Evolutionary conservation across 176 grass and related monocot species (phyloP).

Genomic region (Phoenix roebelenii): DNA sequence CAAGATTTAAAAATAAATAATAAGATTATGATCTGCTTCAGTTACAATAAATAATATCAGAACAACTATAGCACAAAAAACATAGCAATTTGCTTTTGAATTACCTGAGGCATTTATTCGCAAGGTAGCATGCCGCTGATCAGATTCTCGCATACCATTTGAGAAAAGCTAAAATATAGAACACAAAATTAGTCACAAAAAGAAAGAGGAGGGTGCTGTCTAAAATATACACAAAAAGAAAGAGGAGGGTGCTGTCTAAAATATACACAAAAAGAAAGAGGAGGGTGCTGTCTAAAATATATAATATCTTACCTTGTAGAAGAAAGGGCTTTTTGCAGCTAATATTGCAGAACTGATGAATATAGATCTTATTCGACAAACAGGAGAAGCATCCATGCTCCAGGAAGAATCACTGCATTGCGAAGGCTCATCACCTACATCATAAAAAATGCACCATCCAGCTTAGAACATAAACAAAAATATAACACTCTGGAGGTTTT

Average conservation of each 20-base stretch:
- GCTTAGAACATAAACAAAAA: too few relatives aligned
- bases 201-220: neutral
- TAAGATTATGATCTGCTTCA: too few relatives aligned
- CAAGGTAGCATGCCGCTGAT: conserved; percentile 22
- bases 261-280: too few relatives aligned
- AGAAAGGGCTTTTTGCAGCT: conserved; percentile 23
- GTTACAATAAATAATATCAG: too few relatives aligned
- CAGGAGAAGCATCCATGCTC: conserved; percentile 13
- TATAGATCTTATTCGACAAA: conserved; percentile 3
- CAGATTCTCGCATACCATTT: conserved; percentile 25
- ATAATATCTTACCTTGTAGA: conserved; percentile 13
- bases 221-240: neutral
- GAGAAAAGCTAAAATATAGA: conserved; percentile 17
- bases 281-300: neutral
- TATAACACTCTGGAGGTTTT: too few relatives aligned
- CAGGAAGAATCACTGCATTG: conserved; percentile 21
- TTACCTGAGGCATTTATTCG: conserved; percentile 16
- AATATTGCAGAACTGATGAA: conserved; percentile 18
- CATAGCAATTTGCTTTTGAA: neutral
- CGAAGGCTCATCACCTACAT: conserved; percentile 20
- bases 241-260: neutral
- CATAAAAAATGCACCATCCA: neutral
- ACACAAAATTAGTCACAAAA: neutral
- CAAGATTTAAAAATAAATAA: too few relatives aligned
- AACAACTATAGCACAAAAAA: too few relatives aligned